Conservation (phyloP, 2,329 filamentous ascomycete genomes). For the Cladosporium halotolerans region DNA sequence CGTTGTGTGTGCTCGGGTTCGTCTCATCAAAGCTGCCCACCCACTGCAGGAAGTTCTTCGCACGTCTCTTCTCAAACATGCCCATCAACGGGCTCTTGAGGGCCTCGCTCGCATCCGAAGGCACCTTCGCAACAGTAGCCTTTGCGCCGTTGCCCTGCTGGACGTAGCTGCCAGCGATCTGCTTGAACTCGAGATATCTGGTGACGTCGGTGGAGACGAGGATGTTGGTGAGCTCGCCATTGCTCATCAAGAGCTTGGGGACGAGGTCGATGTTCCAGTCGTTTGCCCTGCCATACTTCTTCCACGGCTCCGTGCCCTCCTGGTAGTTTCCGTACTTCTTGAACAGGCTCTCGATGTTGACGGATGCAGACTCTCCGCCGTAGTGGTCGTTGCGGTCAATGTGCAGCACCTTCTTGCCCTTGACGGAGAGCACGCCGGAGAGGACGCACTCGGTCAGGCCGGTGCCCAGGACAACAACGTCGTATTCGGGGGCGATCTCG, state of each 20-base stretch:
- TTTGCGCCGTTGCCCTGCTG: conserved; percentile 78
- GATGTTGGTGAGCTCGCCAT: conserved; percentile 96
- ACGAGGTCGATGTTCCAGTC: conserved; percentile 99
- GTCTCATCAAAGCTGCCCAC: conserved; percentile 77
- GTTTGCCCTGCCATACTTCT: conserved; percentile 91
- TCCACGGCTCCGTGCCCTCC: conserved; percentile 84
- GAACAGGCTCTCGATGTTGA: conserved; percentile 96
- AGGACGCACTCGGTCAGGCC: conserved; percentile 98
- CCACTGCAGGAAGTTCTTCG: conserved; percentile 96
- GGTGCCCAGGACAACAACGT: conserved; percentile 97
- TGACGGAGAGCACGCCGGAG: conserved; percentile 93
- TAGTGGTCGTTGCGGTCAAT: conserved; percentile 99
- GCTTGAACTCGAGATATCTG: conserved; percentile 49
- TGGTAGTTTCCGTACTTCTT: conserved; percentile 87
- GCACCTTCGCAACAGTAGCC: conserved; percentile 93
- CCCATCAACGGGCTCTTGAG: conserved; percentile 92
- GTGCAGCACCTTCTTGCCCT: conserved; percentile 98
- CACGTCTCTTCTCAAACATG: conserved; percentile 93
- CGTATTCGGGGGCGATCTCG: conserved; percentile 96
- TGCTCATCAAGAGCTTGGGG: conserved; percentile 97
- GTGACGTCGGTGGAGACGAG: conserved; percentile 82
- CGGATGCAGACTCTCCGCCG: conserved; percentile 90
- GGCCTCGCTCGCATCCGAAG: conserved; percentile 84
- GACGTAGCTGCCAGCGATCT: conserved; percentile 88
- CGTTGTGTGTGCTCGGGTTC: conserved; percentile 82